A percentile compares a stretch with the other conserved stretches of the same genome.
These are phyloP conservation scores for Lepidium africanum DNA, from an alignment of 345 rosid genomes.

Conservation along the genomic window DNA sequence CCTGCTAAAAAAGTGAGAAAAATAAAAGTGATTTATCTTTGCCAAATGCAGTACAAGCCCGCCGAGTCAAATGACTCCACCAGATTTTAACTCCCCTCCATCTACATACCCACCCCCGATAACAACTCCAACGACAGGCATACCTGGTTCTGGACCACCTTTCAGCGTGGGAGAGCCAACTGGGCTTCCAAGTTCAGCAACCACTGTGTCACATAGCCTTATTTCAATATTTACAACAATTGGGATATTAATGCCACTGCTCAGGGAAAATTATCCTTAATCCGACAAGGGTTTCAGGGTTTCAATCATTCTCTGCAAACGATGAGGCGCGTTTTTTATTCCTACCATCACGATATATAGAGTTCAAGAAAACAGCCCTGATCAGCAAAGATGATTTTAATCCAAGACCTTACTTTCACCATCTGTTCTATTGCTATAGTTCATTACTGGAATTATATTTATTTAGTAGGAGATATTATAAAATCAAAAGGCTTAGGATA, in stretches of 20 bases:
- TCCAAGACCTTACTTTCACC: slow-evolving; percentile 27
- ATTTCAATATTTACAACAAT: slow-evolving; percentile 36
- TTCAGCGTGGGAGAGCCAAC: slow-evolving; percentile 76
- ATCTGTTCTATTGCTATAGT: slow-evolving; percentile 33
- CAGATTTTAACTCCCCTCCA: slow-evolving; percentile 31
- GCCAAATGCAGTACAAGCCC: slow-evolving; percentile 54
- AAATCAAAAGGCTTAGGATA: slow-evolving; percentile 37
- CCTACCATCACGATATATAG: slow-evolving; percentile 11
- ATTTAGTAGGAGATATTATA: slow-evolving; percentile 32
- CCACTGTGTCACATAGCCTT: slow-evolving; percentile 32
- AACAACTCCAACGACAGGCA: slow-evolving; percentile 30
- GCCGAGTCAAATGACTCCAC: slow-evolving; percentile 39
- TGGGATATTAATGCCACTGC: slow-evolving; percentile 35
- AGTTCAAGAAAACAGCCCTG: slow-evolving; percentile 13
- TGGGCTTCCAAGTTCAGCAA: slow-evolving; percentile 74
- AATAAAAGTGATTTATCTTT: neutral
- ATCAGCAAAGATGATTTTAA: slow-evolving; percentile 24
- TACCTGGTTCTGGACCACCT: slow-evolving; percentile 44
- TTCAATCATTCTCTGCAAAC: slow-evolving; percentile 31
- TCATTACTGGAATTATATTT: slow-evolving; percentile 36
- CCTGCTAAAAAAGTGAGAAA: slow-evolving; percentile 9
- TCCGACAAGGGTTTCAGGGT: slow-evolving; percentile 11
- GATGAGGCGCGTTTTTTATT: slow-evolving; percentile 20
- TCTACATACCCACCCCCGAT: slow-evolving; percentile 34
- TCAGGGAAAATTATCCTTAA: slow-evolving; percentile 37